Evolutionary conservation across 495 filamentous ascomycete genomes (phyloP).

Genomic region (Xylona heveae): DNA sequence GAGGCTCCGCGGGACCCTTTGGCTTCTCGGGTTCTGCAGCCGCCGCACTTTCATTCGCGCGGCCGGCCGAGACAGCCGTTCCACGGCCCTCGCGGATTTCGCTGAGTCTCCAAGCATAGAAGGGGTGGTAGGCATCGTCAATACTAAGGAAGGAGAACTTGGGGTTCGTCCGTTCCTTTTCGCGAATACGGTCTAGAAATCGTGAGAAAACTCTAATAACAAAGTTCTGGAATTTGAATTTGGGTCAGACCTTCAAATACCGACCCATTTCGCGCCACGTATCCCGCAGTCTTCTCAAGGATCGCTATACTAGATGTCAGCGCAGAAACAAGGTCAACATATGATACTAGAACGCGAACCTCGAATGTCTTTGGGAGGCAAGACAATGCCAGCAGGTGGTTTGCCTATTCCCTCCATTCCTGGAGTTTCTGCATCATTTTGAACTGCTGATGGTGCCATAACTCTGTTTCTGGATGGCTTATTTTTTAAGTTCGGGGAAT

Average conservation of each 20-base stretch:
- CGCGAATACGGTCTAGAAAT: conserved; percentile 48
- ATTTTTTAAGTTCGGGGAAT: too few species aligned
- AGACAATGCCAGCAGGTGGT: conserved; percentile 60
- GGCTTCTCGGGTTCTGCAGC: conserved; percentile 40
- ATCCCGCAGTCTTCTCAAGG: conserved; percentile 92
- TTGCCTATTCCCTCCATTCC: conserved; percentile 36
- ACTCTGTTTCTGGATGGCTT: background rate
- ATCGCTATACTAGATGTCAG: conserved; percentile 24
- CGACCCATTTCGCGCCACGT: conserved; percentile 63
- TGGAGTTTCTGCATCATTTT: conserved; percentile 29
- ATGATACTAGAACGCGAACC: conserved; percentile 17
- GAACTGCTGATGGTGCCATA: conserved; percentile 34
- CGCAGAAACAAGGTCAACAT: conserved; percentile 1
- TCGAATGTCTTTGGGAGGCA: conserved; percentile 69
- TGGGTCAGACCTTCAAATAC: conserved; percentile 50
- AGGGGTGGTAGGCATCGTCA: conserved; percentile 71
- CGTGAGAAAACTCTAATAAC: conserved; percentile 4
- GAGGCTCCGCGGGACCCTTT: conserved; percentile 68
- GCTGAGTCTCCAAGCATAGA: conserved; percentile 72
- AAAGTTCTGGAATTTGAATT: conserved; percentile 3
- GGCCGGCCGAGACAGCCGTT: conserved; percentile 58
- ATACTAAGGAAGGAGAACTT: conserved; percentile 75
- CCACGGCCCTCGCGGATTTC: conserved; percentile 74
- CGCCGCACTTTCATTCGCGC: conserved; percentile 33
- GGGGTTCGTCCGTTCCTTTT: conserved; percentile 66